Percentiles rank a stretch among this genome's conserved stretches.
phyloP scores from a whole-genome alignment of 2,329 filamentous ascomycete species.

The Xylariaceae sp. region DNA sequence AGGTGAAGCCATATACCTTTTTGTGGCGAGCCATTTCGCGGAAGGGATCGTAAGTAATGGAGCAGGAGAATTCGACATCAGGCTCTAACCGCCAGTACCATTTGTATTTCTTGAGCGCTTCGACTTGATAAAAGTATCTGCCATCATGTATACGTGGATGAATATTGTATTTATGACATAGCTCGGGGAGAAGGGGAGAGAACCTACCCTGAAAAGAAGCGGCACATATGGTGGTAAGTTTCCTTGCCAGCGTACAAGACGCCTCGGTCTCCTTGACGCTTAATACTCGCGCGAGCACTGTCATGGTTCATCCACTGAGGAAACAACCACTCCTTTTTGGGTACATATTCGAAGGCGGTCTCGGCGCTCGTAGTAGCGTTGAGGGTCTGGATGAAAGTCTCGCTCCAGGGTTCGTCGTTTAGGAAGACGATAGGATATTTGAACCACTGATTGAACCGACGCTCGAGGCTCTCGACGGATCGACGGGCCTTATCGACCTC shows the following conservation, averaged over 20 bases:
- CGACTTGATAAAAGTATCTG: slow-evolving; percentile 52
- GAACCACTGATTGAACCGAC: slow-evolving; percentile 55
- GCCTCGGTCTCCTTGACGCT: slow-evolving; percentile 43
- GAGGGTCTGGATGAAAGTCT: slow-evolving; percentile 43
- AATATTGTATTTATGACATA: not conserved
- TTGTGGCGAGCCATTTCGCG: slow-evolving; percentile 51
- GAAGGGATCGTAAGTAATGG: slow-evolving; percentile 55
- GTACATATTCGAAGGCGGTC: slow-evolving; percentile 51
- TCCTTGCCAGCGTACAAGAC: slow-evolving; percentile 50
- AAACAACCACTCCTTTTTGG: slow-evolving; percentile 49
- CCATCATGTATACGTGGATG: slow-evolving; percentile 7
- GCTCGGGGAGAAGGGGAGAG: not conserved
- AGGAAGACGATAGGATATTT: slow-evolving; percentile 56
- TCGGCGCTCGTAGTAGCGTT: slow-evolving; percentile 44
- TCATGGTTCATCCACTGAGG: slow-evolving; percentile 45
- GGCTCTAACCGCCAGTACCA: slow-evolving; percentile 57
- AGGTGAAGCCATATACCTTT: slow-evolving; percentile 53
- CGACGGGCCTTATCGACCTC: slow-evolving; percentile 49
- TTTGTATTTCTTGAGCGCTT: slow-evolving; percentile 51
- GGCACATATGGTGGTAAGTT: slow-evolving; percentile 52
- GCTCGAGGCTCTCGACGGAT: slow-evolving; percentile 51
- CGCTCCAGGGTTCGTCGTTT: slow-evolving; percentile 53
- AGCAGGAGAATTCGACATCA: slow-evolving; percentile 52
- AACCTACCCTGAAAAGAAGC: slow-evolving; percentile 52
- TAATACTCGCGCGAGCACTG: slow-evolving; percentile 43